Conservation (phyloP, 768 basidiomycete genomes). For the Lyophyllum semitale region DNA sequence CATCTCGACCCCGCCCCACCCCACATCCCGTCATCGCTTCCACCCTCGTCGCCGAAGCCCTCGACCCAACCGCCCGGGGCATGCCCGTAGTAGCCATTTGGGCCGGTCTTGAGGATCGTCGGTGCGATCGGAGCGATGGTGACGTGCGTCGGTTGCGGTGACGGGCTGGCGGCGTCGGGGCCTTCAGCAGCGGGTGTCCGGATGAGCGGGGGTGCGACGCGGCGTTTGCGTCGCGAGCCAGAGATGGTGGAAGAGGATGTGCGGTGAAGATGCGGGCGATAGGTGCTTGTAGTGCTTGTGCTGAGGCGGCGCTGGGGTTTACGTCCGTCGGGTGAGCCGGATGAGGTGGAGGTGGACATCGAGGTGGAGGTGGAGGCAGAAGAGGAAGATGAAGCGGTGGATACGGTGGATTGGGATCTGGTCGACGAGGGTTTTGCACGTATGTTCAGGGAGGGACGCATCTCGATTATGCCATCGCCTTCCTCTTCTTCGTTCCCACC, state of each 20-base stretch:
- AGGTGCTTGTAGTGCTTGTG: conserved; percentile 24
- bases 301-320: conserved; percentile 20
- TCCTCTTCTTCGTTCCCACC: conserved; percentile 32
- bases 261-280: conserved; percentile 18
- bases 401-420: conserved; percentile 47
- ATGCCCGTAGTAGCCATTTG: conserved; percentile 43
- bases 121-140: conserved; percentile 55
- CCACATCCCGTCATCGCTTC: conserved; percentile 29
- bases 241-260: conserved; percentile 38
- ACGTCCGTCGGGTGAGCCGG: conserved; percentile 18
- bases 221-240: conserved; percentile 16
- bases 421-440: conserved; percentile 22
- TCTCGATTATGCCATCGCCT: conserved; percentile 61
- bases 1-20: conserved; percentile 16
- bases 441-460: conserved; percentile 38
- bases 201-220: conserved; percentile 26
- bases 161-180: not conserved
- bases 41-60: conserved; percentile 48
- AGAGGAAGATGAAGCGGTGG: conserved; percentile 44
- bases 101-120: conserved; percentile 83
- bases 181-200: conserved; percentile 19
- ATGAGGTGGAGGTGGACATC: conserved; percentile 24
- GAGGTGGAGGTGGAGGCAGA: conserved; percentile 32
- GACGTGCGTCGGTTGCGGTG: conserved; percentile 28
- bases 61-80: conserved; percentile 44